Evolutionary conservation across 1,284 basidiomycete species (phyloP).

Genomic region (Veloboletus limbatus): DNA sequence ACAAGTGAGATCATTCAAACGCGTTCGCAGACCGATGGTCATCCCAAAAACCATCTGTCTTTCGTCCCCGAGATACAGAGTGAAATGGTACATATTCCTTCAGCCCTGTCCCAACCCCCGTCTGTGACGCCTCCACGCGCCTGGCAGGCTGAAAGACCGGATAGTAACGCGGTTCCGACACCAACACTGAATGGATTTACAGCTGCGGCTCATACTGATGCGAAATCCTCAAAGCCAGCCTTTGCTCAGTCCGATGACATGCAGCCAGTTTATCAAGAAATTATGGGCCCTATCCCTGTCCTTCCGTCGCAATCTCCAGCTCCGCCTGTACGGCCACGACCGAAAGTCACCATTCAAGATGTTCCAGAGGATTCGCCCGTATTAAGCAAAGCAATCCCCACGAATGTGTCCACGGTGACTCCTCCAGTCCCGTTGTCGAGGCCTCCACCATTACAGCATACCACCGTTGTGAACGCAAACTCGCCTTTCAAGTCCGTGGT

Average conservation of each 20-base stretch:
- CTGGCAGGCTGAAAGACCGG: constrained; percentile 7
- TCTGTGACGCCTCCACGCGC: not conserved
- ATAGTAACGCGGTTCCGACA: not conserved
- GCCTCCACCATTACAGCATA: constrained; percentile 15
- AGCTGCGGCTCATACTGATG: constrained; percentile 7
- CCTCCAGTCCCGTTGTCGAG: constrained; percentile 8
- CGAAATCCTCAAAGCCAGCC: constrained; percentile 1
- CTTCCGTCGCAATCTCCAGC: constrained; percentile 12
- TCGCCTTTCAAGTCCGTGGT: constrained; percentile 5
- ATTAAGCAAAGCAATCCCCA: constrained; percentile 12
- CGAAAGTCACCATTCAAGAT: constrained; percentile 34
- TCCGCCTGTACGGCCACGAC: constrained; percentile 15
- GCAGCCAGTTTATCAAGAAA: constrained; percentile 14
- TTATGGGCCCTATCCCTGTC: constrained; percentile 4
- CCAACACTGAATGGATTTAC: not conserved
- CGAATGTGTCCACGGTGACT: constrained; percentile 1
- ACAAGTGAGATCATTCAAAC: constrained; percentile 27
- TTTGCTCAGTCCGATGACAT: constrained; percentile 6
- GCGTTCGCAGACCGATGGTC: constrained; percentile 14
- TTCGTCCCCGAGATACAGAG: constrained; percentile 20
- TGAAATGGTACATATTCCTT: constrained; percentile 26
- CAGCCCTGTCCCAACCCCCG: not conserved
- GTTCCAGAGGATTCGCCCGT: constrained; percentile 24
- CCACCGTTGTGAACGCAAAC: constrained; percentile 1
- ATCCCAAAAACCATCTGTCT: not conserved